Conservation (phyloP, 768 basidiomycete genomes). For the Mycena rebaudengoi region DNA sequence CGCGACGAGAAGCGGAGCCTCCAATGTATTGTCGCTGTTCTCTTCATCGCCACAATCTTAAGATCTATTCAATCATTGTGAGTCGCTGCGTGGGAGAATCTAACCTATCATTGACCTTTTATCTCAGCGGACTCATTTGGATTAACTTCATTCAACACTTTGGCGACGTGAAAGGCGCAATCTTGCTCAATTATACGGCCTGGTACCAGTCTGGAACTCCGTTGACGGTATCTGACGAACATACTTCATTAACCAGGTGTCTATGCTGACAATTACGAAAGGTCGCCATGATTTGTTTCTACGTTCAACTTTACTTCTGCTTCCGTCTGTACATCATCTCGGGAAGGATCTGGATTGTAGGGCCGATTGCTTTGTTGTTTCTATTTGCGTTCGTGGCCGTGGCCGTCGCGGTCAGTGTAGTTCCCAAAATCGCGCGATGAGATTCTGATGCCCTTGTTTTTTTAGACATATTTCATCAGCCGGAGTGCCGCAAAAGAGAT, state of each 20-base stretch:
- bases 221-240: conserved; percentile 34
- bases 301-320: conserved; percentile 42
- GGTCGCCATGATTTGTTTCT: conserved; percentile 41
- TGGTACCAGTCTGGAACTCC: conserved; percentile 43
- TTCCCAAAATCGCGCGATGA: too few species aligned
- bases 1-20: conserved; percentile 29
- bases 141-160: conserved; percentile 37
- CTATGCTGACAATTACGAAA: neutral
- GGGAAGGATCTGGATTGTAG: conserved; percentile 26
- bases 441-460: too few species aligned
- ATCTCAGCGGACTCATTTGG: conserved; percentile 38
- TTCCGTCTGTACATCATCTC: conserved; percentile 40
- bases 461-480: too few species aligned
- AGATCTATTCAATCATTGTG: conserved; percentile 42
- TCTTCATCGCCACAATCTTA: conserved; percentile 35
- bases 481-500: too few species aligned
- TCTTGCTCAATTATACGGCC: conserved; percentile 36
- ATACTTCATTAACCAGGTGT: neutral
- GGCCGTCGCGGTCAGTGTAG: conserved; percentile 36
- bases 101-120: neutral
- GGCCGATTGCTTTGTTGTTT: conserved; percentile 30
- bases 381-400: conserved; percentile 37
- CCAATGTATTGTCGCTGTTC: conserved; percentile 31
- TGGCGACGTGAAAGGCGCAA: conserved; percentile 36
- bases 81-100: too few species aligned